phyloP scores from a whole-genome alignment of 2,329 filamentous ascomycete species.

The Pleochaeta shiraiana region DNA sequence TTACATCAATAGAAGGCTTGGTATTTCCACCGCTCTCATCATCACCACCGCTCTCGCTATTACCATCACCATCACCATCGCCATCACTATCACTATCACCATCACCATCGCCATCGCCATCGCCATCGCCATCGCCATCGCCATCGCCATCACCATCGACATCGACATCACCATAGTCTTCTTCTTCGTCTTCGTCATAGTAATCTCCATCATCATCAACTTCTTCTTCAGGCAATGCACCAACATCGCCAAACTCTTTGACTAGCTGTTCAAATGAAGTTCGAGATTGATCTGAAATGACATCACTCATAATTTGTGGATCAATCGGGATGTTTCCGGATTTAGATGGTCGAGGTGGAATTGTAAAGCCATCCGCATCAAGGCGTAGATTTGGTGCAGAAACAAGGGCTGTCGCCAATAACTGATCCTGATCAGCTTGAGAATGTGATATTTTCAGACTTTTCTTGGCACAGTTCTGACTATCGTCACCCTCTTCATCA shows the following conservation, averaged over 20 bases:
- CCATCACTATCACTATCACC: not conserved
- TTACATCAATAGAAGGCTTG: not conserved
- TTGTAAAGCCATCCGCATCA: slow-evolving; percentile 47
- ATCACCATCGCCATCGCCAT: slow-evolving; percentile 6
- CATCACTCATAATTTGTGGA: slow-evolving; percentile 5
- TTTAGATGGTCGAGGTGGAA: slow-evolving; percentile 28
- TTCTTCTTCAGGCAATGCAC: not conserved
- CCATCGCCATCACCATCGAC: not conserved
- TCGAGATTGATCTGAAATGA: slow-evolving; percentile 11
- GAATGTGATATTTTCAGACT: not conserved
- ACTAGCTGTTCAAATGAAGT: slow-evolving; percentile 22
- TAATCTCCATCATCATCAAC: not conserved
- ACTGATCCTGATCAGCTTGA: not conserved
- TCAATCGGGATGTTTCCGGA: slow-evolving; percentile 5
- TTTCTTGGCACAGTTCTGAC: slow-evolving; percentile 9
- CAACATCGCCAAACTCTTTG: slow-evolving; percentile 23
- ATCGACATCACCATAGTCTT: too few species aligned
- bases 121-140: slow-evolving; percentile 15
- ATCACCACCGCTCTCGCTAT: slow-evolving; percentile 6
- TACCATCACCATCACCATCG: not conserved
- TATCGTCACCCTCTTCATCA: slow-evolving; percentile 11
- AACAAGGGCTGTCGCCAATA: not conserved
- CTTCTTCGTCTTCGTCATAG: not conserved
- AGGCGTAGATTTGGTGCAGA: slow-evolving; percentile 21
- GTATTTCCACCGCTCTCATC: slow-evolving; percentile 5